Evolutionary conservation across 352 stramenopile genomes (phyloP).

Genomic region (Phytophthora hibernalis): DNA sequence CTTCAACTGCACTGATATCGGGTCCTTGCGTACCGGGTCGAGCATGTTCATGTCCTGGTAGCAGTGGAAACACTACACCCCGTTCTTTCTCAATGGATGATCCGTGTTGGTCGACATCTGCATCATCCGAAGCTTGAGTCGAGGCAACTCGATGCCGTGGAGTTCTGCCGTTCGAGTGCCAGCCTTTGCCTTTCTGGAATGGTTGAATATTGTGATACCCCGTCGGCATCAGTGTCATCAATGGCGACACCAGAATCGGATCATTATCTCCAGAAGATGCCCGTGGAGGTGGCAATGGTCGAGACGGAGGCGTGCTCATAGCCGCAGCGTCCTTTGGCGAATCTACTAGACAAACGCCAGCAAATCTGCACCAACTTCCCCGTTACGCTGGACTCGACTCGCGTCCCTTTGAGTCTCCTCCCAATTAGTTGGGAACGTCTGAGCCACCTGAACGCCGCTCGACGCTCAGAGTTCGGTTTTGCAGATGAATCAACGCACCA

Average conservation of each 20-base stretch:
- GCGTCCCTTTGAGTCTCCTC: conserved; percentile 20
- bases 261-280: conserved; percentile 20
- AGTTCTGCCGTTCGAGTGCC: conserved; percentile 64
- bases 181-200: conserved; percentile 70
- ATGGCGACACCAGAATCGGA: conserved; percentile 51
- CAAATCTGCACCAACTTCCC: conserved; percentile 3
- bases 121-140: conserved; percentile 14
- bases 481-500: conserved; percentile 18
- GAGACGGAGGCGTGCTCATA: conserved; percentile 28
- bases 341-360: background rate
- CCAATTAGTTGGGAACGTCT: conserved; percentile 32
- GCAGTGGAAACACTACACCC: conserved; percentile 58
- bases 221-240: conserved; percentile 63
- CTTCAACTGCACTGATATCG: conserved; percentile 30
- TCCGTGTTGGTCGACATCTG: conserved; percentile 17
- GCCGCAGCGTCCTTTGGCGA: conserved; percentile 4
- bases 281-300: conserved; percentile 19
- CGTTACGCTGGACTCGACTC: conserved; percentile 16
- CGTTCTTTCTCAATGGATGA: conserved; percentile 21
- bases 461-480: conserved; percentile 3
- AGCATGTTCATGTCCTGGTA: conserved; percentile 22
- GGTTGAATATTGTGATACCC: conserved; percentile 77
- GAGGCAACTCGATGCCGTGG: conserved; percentile 16
- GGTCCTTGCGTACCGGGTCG: conserved; percentile 26
- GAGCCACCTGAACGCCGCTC: background rate